phyloP scores from a whole-genome alignment of 371 early-diverging fungal genomes.

The Thermomucor indicae-seudaticae region DNA sequence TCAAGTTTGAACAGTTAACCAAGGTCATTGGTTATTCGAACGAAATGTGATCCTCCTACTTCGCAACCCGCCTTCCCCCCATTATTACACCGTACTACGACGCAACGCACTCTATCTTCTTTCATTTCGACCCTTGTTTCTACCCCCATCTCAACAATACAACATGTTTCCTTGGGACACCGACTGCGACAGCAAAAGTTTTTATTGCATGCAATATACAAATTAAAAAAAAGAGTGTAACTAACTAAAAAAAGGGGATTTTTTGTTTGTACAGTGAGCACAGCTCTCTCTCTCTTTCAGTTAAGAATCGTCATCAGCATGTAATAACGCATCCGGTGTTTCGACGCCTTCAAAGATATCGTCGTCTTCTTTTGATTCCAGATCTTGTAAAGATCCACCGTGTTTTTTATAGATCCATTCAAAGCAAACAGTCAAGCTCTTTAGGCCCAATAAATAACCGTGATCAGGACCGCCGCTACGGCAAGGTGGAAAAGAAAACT shows the following conservation, averaged over 20 bases:
- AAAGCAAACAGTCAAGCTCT: slow-evolving; percentile 64
- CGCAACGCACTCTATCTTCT: neutral
- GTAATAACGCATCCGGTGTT: no score
- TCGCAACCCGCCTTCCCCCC: neutral
- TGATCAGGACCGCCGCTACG: slow-evolving; percentile 64
- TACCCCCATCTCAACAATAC: no score
- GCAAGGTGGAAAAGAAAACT: slow-evolving; percentile 61
- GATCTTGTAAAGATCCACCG: slow-evolving; percentile 31
- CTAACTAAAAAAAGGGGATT: neutral
- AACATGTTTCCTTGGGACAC: neutral
- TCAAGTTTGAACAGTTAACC: slow-evolving; percentile 80
- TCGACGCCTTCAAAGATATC: no score
- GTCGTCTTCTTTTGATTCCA: slow-evolving; percentile 16
- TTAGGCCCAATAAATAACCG: slow-evolving; percentile 73
- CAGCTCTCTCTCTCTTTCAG: no score
- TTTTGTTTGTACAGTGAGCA: no score
- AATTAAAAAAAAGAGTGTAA: neutral
- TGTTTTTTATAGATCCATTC: slow-evolving; percentile 53
- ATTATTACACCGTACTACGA: neutral
- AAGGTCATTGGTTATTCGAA: slow-evolving; percentile 68
- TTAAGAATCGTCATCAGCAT: no score
- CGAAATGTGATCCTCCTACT: slow-evolving; percentile 44
- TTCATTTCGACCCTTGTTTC: neutral
- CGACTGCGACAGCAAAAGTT: neutral
- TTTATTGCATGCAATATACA: neutral